These are phyloP conservation scores for Takashimella koratensis DNA, from an alignment of 1,284 basidiomycete species.

Conservation along the genomic window DNA sequence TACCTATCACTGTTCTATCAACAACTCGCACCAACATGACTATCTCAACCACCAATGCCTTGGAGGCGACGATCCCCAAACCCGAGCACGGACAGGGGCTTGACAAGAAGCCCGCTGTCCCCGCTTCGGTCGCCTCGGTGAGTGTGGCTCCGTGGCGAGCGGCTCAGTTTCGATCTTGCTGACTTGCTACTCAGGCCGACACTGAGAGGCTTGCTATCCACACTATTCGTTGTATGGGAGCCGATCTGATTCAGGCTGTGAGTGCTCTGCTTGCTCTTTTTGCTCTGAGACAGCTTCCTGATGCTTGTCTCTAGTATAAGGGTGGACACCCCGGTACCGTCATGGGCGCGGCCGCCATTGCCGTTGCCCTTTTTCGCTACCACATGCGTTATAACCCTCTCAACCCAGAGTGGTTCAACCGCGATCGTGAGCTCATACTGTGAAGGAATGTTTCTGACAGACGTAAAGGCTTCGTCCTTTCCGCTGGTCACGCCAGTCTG, in stretches of 20 bases:
- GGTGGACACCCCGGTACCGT: conserved; percentile 46
- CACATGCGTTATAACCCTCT: conserved; percentile 26
- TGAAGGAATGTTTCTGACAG: not conserved
- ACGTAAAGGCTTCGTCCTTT: conserved; percentile 23
- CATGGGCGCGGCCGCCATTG: conserved; percentile 37
- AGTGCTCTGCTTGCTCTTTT: not conserved
- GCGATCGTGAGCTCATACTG: conserved; percentile 14
- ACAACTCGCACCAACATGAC: too few species aligned
- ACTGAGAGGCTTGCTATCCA: conserved; percentile 16
- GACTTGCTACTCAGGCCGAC: not conserved
- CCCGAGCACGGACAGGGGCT: too few species aligned
- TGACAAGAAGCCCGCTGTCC: too few species aligned
- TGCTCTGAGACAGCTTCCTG: too few species aligned
- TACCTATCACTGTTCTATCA: too few species aligned
- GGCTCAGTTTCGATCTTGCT: too few species aligned
- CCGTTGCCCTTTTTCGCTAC: conserved; percentile 19
- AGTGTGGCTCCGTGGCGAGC: too few species aligned
- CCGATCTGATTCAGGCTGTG: conserved; percentile 26
- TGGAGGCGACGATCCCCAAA: too few species aligned
- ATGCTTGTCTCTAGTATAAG: too few species aligned
- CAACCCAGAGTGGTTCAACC: conserved; percentile 24
- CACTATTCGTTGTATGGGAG: conserved; percentile 28
- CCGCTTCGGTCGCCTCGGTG: too few species aligned
- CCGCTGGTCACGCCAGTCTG: conserved; percentile 32
- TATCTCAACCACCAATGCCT: too few species aligned